Base-by-base conservation (phyloP, 139 green algal genomes). In the Astrephomene gubernaculifera region DNA sequence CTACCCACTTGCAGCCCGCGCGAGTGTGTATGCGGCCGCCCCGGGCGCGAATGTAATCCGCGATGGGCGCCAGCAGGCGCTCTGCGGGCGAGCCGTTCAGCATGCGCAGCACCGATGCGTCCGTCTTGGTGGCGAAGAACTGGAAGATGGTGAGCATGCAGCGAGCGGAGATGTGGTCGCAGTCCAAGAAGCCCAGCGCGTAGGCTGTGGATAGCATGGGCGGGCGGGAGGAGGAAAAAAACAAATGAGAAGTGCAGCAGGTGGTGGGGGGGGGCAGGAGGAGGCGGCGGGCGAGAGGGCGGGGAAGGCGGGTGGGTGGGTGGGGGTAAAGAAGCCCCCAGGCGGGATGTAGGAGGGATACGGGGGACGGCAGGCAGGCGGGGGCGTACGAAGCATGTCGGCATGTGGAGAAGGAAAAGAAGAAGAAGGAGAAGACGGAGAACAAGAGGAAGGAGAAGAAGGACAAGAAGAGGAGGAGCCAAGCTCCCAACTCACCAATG, bases 81-180 rank as follows among this genome's bases (percentile, higher is more conserved):
- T 98, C 95, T 21, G 94, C 93, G 12, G 97, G 97, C 17, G 96
- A 98, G 71, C 97, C 97, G 83, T 96, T 97, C 36, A 99, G 94
- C 97, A 99, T 99, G 70, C 97, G 92, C 91, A 99, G 90, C 49
- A 95, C 93, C 6, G 91, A 96, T 33, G 97, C 97, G 81, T 99
- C 97, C 2, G 97, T 99, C 94, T 99, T 99, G 86, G 97, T 99
- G 54, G 97, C 97, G 85, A 99, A 99, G 92, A 99, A 99, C 86
- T 97, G 95, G 76, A 95, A 95, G 89, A 99, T 99, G 73, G 97
- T 98, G 36, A 99, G 92, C 97, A 99, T 99, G 92, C 97, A 99
- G 63, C 97, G 92, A 1, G 97, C 97, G 22, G 90, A 96, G 91
- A 99, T 99, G 87, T 98, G 89, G 64, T 99, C 93, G 91, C 97